Conservation (phyloP, 805 yeast species). For the Wickerhamiella shivajii region DNA sequence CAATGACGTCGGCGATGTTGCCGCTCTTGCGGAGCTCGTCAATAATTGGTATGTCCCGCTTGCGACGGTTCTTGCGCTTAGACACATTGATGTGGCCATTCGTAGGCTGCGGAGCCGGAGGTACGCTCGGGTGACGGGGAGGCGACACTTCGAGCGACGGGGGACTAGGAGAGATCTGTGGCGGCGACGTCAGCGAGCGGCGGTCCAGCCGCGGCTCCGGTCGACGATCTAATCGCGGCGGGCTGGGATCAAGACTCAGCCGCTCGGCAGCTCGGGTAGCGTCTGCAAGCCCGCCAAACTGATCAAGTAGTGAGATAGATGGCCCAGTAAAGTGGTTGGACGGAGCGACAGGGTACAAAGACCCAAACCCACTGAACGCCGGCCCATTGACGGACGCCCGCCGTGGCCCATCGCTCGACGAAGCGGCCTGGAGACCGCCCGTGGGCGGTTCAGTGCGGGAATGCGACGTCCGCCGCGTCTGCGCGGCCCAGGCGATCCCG, state of each 20-base stretch:
- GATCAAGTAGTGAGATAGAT: constrained; percentile 16
- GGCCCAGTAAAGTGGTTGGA: constrained; percentile 16
- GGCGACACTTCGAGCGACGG: no score
- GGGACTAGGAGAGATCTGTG: no score
- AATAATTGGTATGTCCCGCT: constrained; percentile 36
- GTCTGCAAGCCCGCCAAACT: constrained; percentile 18
- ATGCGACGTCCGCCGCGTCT: constrained; percentile 9
- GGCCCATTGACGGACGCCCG: constrained; percentile 9
- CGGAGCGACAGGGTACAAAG: constrained; percentile 8
- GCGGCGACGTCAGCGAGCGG: no score
- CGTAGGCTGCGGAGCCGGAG: no score
- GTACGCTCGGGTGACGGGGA: no score
- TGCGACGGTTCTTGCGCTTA: constrained; percentile 6
- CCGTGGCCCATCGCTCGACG: constrained; percentile 6
- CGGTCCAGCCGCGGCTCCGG: no score
- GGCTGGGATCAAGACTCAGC: no score
- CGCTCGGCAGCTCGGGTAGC: constrained; percentile 17
- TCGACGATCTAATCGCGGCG: no score
- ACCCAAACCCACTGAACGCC: constrained; percentile 9
- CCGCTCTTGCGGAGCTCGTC: constrained; percentile 70
- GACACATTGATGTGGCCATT: constrained; percentile 1
- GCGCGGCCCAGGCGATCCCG: constrained; percentile 20
- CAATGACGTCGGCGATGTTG: constrained; percentile 61
- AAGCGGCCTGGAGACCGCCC: constrained; percentile 4
- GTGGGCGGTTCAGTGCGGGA: constrained; percentile 7